Evolutionary conservation across 306 rosid genomes (phyloP).

Genomic region (Lathyrus tuberosus): DNA sequence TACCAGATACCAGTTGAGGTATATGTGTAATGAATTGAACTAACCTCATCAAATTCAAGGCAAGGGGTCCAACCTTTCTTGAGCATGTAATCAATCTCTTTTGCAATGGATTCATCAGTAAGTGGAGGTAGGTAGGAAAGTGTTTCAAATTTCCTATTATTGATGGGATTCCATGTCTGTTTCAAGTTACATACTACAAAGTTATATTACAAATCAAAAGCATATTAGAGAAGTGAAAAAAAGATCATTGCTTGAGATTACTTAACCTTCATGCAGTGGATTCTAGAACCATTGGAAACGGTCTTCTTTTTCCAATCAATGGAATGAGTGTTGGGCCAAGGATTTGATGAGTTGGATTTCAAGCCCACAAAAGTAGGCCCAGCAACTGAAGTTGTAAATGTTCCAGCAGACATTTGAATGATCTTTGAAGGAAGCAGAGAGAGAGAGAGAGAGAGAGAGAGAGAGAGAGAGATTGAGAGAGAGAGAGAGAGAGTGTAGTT

Average conservation of each 20-base stretch:
- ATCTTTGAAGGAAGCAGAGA: constrained; percentile 32
- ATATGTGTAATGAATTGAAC: constrained; percentile 1
- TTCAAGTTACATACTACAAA: constrained; percentile 10
- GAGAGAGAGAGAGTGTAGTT: too few species aligned
- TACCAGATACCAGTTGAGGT: too few species aligned
- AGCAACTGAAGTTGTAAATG: constrained; percentile 36
- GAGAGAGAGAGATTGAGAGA: too few species aligned
- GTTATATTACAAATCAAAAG: constrained; percentile 21
- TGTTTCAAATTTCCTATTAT: constrained; percentile 78
- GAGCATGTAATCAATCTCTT: constrained; percentile 74
- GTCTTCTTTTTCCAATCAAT: constrained; percentile 52
- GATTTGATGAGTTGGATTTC: constrained; percentile 47
- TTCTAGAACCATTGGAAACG: constrained; percentile 64
- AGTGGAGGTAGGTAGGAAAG: constrained; percentile 76
- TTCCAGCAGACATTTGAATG: constrained; percentile 55
- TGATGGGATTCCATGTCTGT: constrained; percentile 83
- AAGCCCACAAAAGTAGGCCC: constrained; percentile 53
- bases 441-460: too few species aligned
- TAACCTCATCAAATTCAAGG: constrained; percentile 80
- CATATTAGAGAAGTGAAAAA: not conserved
- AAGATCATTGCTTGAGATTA: not conserved
- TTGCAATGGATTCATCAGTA: constrained; percentile 71
- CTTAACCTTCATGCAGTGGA: constrained; percentile 72
- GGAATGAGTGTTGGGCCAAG: constrained; percentile 37
- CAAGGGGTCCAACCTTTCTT: constrained; percentile 83